Conservation (phyloP, 805 yeast genomes). For the Candida maltosa region DNA sequence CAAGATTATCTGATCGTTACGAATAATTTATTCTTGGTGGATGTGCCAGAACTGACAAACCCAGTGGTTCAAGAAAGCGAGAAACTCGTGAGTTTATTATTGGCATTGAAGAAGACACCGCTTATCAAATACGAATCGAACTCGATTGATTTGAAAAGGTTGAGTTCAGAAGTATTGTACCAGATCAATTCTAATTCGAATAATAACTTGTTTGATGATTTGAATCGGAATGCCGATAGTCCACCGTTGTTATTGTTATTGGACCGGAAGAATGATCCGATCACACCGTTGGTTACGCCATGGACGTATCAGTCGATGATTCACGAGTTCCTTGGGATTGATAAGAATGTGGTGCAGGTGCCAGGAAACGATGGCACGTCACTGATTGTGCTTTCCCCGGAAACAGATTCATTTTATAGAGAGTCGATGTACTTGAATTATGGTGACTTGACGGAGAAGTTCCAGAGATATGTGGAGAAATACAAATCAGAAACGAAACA, state of each 20-base stretch:
- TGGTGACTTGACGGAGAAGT: constrained; percentile 89
- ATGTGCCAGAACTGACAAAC: constrained; percentile 14
- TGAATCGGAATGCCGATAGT: constrained; percentile 55
- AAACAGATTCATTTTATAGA: constrained; percentile 70
- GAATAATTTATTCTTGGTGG: constrained; percentile 52
- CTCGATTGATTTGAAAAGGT: constrained; percentile 58
- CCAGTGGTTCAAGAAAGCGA: constrained; percentile 32
- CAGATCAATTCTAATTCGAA: constrained; percentile 54
- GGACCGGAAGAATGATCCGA: constrained; percentile 87
- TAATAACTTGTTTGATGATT: constrained; percentile 61
- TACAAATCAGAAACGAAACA: constrained; percentile 80
- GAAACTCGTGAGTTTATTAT: constrained; percentile 50
- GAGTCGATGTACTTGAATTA: constrained; percentile 86
- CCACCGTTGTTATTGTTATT: constrained; percentile 73
- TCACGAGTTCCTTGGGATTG: constrained; percentile 83
- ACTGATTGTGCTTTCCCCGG: constrained; percentile 49
- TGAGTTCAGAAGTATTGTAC: constrained; percentile 65
- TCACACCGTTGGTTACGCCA: constrained; percentile 88
- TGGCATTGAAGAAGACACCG: constrained; percentile 77
- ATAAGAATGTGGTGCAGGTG: constrained; percentile 75
- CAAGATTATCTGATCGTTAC: constrained; percentile 79
- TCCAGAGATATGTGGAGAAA: constrained; percentile 78
- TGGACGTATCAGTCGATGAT: constrained; percentile 99
- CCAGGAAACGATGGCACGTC: constrained; percentile 51
- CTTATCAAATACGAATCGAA: constrained; percentile 73